phyloP scores from a whole-genome alignment of 371 early-diverging fungal genomes.

The Mucor lusitanicus region DNA sequence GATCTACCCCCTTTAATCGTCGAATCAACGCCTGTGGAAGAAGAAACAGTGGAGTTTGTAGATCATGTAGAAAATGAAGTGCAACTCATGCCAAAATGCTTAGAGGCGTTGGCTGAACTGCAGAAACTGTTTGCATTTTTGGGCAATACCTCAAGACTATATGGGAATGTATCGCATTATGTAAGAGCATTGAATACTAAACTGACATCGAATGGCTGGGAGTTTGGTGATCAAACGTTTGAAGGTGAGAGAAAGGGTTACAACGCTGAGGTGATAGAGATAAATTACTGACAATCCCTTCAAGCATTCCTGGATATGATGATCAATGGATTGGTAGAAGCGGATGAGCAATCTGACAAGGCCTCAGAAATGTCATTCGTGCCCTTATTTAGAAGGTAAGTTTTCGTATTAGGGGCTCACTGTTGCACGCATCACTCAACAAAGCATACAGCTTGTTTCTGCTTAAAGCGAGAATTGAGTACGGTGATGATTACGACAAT shows the following conservation, averaged over 20 bases:
- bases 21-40: neutral
- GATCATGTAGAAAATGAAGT: slow-evolving; percentile 16
- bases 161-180: slow-evolving; percentile 28
- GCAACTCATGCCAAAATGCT: slow-evolving; percentile 15
- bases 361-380: neutral
- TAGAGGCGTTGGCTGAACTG: slow-evolving; percentile 29
- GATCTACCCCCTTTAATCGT: slow-evolving; percentile 8
- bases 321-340: slow-evolving; percentile 16
- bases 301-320: slow-evolving; percentile 33
- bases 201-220: slow-evolving; percentile 17
- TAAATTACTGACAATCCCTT: neutral
- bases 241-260: slow-evolving; percentile 15
- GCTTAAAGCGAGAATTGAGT: slow-evolving; percentile 24
- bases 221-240: slow-evolving; percentile 20
- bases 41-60: neutral
- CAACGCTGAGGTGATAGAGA: too few relatives aligned
- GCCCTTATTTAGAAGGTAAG: slow-evolving; percentile 23
- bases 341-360: slow-evolving; percentile 15
- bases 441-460: slow-evolving; percentile 16
- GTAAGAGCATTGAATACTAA: slow-evolving; percentile 25
- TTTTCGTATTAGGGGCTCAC: neutral
- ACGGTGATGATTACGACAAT: slow-evolving; percentile 20
- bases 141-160: slow-evolving; percentile 23
- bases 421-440: neutral
- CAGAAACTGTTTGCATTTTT: slow-evolving; percentile 44